Conservation (phyloP, 176 grass and related monocot species). For the Phoenix roebelenii region DNA sequence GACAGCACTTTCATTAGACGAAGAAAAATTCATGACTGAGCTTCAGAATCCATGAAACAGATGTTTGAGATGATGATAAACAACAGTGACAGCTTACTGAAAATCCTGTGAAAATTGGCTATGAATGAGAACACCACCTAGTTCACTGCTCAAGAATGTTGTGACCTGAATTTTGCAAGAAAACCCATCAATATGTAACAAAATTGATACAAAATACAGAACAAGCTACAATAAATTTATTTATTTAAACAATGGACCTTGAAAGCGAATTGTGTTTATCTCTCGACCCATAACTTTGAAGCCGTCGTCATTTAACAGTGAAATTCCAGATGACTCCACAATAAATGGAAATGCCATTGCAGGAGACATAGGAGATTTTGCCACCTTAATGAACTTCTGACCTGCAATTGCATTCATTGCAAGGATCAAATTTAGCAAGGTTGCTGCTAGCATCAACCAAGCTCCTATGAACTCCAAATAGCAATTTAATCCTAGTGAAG, state of each 20-base stretch:
- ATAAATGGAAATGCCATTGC: conserved; percentile 74
- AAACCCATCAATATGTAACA: not conserved
- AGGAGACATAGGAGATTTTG: conserved; percentile 84
- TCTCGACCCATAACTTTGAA: conserved; percentile 53
- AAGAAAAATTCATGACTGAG: not conserved
- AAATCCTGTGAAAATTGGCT: not conserved
- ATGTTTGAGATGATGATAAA: not conserved
- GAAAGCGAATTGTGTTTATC: conserved; percentile 58
- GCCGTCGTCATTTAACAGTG: conserved; percentile 51
- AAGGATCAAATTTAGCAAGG: not conserved
- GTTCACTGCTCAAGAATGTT: conserved; percentile 49
- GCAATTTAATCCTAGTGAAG: too few relatives aligned
- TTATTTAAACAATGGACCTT: conserved; percentile 40
- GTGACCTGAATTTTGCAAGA: conserved; percentile 35
- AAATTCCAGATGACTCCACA: conserved; percentile 68
- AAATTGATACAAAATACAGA: not conserved
- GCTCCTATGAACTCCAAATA: not conserved
- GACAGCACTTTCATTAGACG: not conserved
- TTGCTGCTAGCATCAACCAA: not conserved
- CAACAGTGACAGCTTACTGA: not conserved
- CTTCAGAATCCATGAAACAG: not conserved
- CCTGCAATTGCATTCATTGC: conserved; percentile 22
- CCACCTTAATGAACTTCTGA: conserved; percentile 78
- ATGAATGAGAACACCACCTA: conserved; percentile 2
- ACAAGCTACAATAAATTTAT: conserved; percentile 7